Conservation (phyloP, 306 rosid genomes). For the Arachis hypogaea region DNA sequence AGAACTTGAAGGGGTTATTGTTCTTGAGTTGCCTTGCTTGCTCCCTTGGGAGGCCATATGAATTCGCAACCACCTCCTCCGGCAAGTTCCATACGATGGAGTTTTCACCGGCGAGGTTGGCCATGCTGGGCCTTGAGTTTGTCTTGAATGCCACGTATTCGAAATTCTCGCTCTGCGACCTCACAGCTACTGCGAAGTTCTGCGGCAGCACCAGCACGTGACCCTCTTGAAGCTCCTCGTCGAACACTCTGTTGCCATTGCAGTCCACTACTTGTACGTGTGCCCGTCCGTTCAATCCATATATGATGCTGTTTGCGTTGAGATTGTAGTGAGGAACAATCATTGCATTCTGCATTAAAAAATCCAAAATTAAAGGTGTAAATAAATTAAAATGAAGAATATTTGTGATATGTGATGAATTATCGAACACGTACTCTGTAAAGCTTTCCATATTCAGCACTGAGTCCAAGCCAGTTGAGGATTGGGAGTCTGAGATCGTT, state of each 20-base stretch:
- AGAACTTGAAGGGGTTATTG: conserved; percentile 37
- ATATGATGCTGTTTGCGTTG: conserved; percentile 54
- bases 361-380: background rate
- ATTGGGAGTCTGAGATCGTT: conserved; percentile 46
- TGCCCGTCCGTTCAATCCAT: conserved; percentile 53
- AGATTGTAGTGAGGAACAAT: conserved; percentile 63
- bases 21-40: conserved; percentile 52
- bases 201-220: conserved; percentile 61
- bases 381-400: too few relatives aligned
- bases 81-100: conserved; percentile 47
- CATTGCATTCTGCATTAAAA: conserved; percentile 50
- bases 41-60: conserved; percentile 40
- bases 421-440: conserved; percentile 22
- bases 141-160: conserved; percentile 66
- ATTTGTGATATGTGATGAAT: too few relatives aligned
- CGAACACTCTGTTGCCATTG: conserved; percentile 45
- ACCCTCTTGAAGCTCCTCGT: conserved; percentile 16
- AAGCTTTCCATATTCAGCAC: conserved; percentile 52
- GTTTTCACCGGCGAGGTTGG: conserved; percentile 49
- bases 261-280: conserved; percentile 59
- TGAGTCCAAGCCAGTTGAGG: conserved; percentile 46
- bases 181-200: conserved; percentile 51
- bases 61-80: conserved; percentile 44
- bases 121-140: conserved; percentile 41
- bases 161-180: conserved; percentile 48